These are phyloP conservation scores for Misopates orontium DNA, from an alignment of 257 asterid genomes.

Conservation along the genomic window DNA sequence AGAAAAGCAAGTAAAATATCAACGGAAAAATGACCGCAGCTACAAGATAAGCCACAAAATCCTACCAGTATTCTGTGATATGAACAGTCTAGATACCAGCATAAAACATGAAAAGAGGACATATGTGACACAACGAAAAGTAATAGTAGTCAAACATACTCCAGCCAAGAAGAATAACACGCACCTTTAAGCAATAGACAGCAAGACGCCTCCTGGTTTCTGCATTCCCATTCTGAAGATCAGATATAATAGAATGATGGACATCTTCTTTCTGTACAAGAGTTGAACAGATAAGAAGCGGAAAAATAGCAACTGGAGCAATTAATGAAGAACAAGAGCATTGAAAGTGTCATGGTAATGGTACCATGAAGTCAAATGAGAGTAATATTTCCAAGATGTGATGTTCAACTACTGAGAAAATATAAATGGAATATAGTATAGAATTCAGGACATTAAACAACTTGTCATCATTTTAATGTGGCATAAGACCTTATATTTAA, in stretches of 20 bases:
- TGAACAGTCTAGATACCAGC: slow-evolving; percentile 2
- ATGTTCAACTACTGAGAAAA: slow-evolving; percentile 1
- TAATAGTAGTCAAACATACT: not conserved
- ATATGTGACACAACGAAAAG: too few species aligned
- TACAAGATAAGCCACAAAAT: not conserved
- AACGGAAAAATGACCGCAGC: not conserved
- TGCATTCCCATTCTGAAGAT: slow-evolving; percentile 93
- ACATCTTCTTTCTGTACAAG: slow-evolving; percentile 94
- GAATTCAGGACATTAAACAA: slow-evolving; percentile 7
- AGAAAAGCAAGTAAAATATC: not conserved
- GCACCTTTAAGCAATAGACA: slow-evolving; percentile 92
- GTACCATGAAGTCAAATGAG: slow-evolving; percentile 25
- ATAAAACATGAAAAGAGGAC: too few species aligned
- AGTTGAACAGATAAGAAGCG: slow-evolving; percentile 13
- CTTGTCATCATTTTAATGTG: not conserved
- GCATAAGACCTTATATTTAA: not conserved
- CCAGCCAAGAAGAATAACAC: slow-evolving; percentile 22
- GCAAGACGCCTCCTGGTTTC: slow-evolving; percentile 98
- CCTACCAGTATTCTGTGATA: not conserved
- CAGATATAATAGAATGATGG: slow-evolving; percentile 96
- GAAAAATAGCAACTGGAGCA: slow-evolving; percentile 12
- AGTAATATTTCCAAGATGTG: slow-evolving; percentile 11
- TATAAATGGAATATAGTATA: not conserved
- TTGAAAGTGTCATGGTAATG: not conserved
- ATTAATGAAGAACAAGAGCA: slow-evolving; percentile 5